These are phyloP conservation scores for Rhipidocladum racemiflorum DNA, from an alignment of 176 grass and related monocot genomes.

Conservation along the genomic window DNA sequence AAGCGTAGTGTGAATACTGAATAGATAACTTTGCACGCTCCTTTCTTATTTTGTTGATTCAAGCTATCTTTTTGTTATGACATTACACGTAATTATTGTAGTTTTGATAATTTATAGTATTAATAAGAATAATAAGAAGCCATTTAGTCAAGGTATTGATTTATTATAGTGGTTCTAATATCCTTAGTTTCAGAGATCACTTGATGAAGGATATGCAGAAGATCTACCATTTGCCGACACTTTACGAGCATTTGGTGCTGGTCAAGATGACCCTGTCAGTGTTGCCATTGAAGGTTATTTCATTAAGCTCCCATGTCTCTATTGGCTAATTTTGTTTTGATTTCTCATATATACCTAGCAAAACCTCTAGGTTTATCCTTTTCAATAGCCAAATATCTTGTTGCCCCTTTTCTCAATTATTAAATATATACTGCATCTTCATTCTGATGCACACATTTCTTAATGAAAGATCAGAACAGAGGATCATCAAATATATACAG, in stretches of 20 bases:
- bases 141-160: not conserved
- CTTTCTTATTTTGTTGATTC: slow-evolving; percentile 21
- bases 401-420: not conserved
- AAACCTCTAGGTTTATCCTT: no score
- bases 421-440: no score
- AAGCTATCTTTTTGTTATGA: not conserved
- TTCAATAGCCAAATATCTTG: not conserved
- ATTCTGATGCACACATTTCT: not conserved
- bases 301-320: slow-evolving; percentile 9
- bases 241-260: slow-evolving; percentile 86
- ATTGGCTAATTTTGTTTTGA: slow-evolving; percentile 28
- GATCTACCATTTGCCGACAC: slow-evolving; percentile 77
- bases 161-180: slow-evolving; percentile 26
- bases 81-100: not conserved
- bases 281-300: slow-evolving; percentile 88
- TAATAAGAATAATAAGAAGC: slow-evolving; percentile 5
- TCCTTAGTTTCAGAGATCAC: slow-evolving; percentile 58
- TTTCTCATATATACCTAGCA: slow-evolving; percentile 17
- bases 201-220: slow-evolving; percentile 80
- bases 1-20: not conserved
- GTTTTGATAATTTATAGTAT: slow-evolving; percentile 1
- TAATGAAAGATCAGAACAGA: not conserved
- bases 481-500: not conserved
- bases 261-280: slow-evolving; percentile 85
- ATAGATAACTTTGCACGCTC: not conserved